phyloP scores from a whole-genome alignment of 2,329 filamentous ascomycete species.

The Aspergillus carbonarius region DNA sequence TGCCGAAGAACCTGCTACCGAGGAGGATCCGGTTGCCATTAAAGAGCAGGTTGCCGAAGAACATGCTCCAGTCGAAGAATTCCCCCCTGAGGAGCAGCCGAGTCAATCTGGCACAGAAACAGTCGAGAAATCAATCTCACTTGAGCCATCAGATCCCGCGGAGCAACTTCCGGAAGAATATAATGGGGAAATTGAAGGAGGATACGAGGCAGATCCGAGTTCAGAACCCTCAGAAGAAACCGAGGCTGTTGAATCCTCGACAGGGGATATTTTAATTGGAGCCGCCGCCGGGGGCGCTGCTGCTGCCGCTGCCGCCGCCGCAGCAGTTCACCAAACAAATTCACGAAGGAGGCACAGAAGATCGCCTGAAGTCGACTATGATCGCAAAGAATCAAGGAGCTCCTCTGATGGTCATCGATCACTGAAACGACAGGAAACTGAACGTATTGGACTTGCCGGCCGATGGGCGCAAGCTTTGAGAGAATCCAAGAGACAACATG shows the following conservation, averaged over 20 bases:
- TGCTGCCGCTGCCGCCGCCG: slow-evolving; percentile 5
- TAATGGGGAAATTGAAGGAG: not conserved
- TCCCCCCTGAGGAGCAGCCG: not conserved
- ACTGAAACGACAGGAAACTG: slow-evolving; percentile 34
- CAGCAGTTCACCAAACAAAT: slow-evolving; percentile 12
- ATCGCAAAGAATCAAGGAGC: slow-evolving; percentile 37
- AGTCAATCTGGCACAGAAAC: slow-evolving; percentile 1
- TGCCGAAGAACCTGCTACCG: slow-evolving; percentile 15
- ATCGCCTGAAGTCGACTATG: slow-evolving; percentile 29
- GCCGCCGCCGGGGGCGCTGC: slow-evolving; percentile 1
- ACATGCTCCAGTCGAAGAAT: slow-evolving; percentile 9
- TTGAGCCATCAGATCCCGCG: slow-evolving; percentile 10
- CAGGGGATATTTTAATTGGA: not conserved
- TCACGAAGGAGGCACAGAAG: slow-evolving; percentile 34
- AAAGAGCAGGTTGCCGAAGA: slow-evolving; percentile 10
- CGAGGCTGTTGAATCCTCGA: slow-evolving; percentile 7
- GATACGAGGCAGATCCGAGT: slow-evolving; percentile 5
- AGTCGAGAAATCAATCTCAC: slow-evolving; percentile 10
- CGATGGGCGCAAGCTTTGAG: slow-evolving; percentile 37
- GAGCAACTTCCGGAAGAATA: slow-evolving; percentile 7
- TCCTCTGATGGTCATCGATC: slow-evolving; percentile 35
- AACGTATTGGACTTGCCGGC: slow-evolving; percentile 32
- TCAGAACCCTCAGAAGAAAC: slow-evolving; percentile 3
- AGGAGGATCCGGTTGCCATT: slow-evolving; percentile 13
- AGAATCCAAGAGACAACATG: slow-evolving; percentile 36